phyloP scores from a whole-genome alignment of 352 stramenopile genomes.

The Globisporangium alternatum region DNA sequence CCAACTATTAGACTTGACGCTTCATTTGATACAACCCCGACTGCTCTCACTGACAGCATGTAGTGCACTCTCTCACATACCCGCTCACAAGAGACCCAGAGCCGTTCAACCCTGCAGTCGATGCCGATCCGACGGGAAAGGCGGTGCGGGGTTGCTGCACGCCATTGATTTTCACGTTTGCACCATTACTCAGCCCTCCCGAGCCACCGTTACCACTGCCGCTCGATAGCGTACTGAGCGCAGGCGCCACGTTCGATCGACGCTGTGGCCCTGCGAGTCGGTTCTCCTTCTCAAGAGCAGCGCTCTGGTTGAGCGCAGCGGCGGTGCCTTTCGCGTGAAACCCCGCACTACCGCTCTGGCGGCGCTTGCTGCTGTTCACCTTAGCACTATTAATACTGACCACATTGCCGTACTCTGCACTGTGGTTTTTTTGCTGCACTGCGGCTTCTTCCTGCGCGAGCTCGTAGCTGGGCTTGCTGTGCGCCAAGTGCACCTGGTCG shows the following conservation, averaged over 20 bases:
- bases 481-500: constrained; percentile 43
- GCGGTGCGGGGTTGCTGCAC: constrained; percentile 2
- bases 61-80: neutral
- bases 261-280: constrained; percentile 7
- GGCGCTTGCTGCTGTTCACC: neutral
- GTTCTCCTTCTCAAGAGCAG: constrained; percentile 38
- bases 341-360: neutral
- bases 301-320: constrained; percentile 7
- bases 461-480: constrained; percentile 62
- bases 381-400: constrained; percentile 1
- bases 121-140: neutral
- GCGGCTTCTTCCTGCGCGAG: constrained; percentile 31
- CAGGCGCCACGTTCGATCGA: constrained; percentile 5
- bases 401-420: neutral
- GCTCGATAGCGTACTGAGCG: neutral
- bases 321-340: neutral
- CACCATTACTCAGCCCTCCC: neutral
- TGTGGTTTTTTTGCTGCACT: constrained; percentile 14
- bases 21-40: neutral
- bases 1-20: no score
- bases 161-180: neutral
- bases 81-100: constrained; percentile 10
- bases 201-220: neutral
- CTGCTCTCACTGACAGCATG: neutral
- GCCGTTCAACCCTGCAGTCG: neutral